phyloP scores from a whole-genome alignment of 2,329 filamentous ascomycete genomes.

The Colletotrichum sp. region DNA sequence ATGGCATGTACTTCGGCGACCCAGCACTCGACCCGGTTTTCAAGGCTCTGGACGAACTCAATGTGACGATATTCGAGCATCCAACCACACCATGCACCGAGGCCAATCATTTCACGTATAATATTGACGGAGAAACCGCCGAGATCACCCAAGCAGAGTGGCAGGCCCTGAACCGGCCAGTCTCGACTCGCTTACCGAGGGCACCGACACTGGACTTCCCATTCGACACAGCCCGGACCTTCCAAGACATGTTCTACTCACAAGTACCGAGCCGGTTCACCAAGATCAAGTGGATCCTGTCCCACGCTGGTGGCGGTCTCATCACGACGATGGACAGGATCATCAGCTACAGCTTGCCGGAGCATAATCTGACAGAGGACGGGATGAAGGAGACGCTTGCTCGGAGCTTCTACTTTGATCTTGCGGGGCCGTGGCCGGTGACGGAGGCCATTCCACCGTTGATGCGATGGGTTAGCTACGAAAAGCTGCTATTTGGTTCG shows the following conservation, averaged over 20 bases:
- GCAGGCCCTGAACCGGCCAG: neutral
- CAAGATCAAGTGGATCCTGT: constrained; percentile 28
- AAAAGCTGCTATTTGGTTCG: constrained; percentile 24
- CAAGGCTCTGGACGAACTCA: constrained; percentile 47
- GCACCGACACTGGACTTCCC: constrained; percentile 25
- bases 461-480: constrained; percentile 26
- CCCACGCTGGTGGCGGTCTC: constrained; percentile 28
- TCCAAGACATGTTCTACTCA: constrained; percentile 21
- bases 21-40: constrained; percentile 49
- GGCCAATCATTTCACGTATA: constrained; percentile 1
- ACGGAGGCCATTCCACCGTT: constrained; percentile 22
- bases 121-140: constrained; percentile 5
- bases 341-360: neutral
- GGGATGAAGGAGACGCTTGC: constrained; percentile 17
- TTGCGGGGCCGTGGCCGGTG: constrained; percentile 28
- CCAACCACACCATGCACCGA: constrained; percentile 53
- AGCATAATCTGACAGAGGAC: constrained; percentile 34
- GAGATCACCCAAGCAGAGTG: neutral
- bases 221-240: constrained; percentile 24
- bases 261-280: constrained; percentile 26
- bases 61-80: constrained; percentile 58
- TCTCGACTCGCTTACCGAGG: neutral
- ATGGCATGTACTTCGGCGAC: constrained; percentile 58
- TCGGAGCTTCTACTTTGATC: constrained; percentile 28
- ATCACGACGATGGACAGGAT: constrained; percentile 26